Percentiles rank a stretch among this genome's conserved stretches.
phyloP scores from a whole-genome alignment of 2,329 filamentous ascomycete species.

The Fusarium sp. region DNA sequence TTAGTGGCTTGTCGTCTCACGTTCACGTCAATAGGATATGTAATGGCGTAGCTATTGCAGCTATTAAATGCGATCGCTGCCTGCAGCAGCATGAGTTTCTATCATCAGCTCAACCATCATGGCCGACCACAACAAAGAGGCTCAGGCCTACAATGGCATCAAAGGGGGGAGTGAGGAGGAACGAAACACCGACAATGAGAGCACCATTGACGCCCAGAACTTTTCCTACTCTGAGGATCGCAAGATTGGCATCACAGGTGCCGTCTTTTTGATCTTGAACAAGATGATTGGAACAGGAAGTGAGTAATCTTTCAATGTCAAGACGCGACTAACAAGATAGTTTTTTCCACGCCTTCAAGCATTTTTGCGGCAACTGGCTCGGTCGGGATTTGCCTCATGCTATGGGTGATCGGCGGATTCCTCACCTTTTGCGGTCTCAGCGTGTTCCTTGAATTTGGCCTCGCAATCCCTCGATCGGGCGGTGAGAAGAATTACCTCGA shows the following conservation, averaged over 20 bases:
- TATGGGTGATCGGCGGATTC: slow-evolving; percentile 56
- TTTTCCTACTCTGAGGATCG: slow-evolving; percentile 55
- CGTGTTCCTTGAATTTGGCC: slow-evolving; percentile 73
- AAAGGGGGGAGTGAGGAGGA: slow-evolving; percentile 35
- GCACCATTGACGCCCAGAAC: slow-evolving; percentile 55
- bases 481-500: slow-evolving; percentile 77
- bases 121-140: slow-evolving; percentile 23
- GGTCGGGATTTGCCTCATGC: slow-evolving; percentile 54
- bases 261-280: slow-evolving; percentile 67
- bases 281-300: slow-evolving; percentile 71
- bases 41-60: slow-evolving; percentile 5
- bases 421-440: slow-evolving; percentile 69
- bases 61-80: not conserved
- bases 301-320: slow-evolving; percentile 44
- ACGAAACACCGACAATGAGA: slow-evolving; percentile 30
- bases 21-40: slow-evolving; percentile 2
- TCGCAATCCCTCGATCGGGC: slow-evolving; percentile 71
- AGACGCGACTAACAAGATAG: slow-evolving; percentile 39
- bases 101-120: slow-evolving; percentile 12
- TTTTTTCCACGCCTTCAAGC: slow-evolving; percentile 67
- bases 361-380: slow-evolving; percentile 65
- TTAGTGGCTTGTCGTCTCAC: not conserved
- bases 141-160: not conserved
- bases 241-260: slow-evolving; percentile 65
- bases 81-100: not conserved